These are phyloP conservation scores for Perilla frutescens DNA, from an alignment of 257 asterid species.

Conservation along the genomic window DNA sequence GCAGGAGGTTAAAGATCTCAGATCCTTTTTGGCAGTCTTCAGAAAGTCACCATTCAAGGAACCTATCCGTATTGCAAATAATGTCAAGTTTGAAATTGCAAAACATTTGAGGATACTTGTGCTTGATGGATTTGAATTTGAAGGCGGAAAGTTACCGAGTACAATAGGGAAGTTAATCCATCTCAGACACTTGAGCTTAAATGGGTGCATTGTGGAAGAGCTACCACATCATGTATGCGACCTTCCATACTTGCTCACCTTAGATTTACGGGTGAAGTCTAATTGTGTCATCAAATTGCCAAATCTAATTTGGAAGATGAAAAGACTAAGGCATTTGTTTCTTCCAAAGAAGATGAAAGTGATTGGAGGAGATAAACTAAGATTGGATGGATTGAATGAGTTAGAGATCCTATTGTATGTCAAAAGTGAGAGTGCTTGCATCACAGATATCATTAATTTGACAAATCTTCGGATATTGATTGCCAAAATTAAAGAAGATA, in stretches of 20 bases:
- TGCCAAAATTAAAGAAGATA: neutral
- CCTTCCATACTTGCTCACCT: conserved; percentile 9
- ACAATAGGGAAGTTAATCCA: neutral
- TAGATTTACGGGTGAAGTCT: neutral
- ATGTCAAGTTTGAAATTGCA: neutral
- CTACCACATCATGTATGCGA: conserved; percentile 20
- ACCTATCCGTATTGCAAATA: too few species aligned
- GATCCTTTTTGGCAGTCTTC: too few species aligned
- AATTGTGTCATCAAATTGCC: neutral
- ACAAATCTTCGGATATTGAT: neutral
- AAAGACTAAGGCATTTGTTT: conserved; percentile 27
- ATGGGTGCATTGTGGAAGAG: neutral
- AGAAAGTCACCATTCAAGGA: too few species aligned
- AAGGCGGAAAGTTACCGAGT: neutral
- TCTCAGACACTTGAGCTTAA: conserved; percentile 27
- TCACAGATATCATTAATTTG: neutral
- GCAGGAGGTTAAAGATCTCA: too few species aligned
- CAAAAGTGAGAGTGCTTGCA: neutral
- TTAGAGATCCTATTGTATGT: conserved; percentile 13
- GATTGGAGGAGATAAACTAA: neutral
- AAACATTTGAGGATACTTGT: conserved; percentile 8
- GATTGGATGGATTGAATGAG: conserved; percentile 12
- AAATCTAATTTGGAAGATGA: conserved; percentile 13
- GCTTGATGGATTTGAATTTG: neutral
- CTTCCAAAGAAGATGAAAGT: neutral